Evolutionary conservation across 176 grass and related monocot genomes (phyloP).

Genomic region (Pontederia crassipes): DNA sequence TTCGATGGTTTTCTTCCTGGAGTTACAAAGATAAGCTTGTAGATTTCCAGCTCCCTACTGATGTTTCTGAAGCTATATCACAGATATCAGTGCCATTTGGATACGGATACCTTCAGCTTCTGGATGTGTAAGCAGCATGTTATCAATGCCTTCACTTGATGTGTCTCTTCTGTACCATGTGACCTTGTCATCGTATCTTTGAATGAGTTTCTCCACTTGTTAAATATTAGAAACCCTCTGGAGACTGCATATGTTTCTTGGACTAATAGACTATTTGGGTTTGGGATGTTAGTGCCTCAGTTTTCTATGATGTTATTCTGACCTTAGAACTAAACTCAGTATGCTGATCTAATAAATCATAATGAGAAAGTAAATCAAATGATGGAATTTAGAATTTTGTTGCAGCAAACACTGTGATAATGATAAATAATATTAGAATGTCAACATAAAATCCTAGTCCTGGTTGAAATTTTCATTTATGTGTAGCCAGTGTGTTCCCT

Average conservation of each 20-base stretch:
- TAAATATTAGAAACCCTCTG: neutral
- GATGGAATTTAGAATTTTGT: too few species aligned
- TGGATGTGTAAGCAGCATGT: constrained; percentile 54
- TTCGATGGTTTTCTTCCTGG: constrained; percentile 96
- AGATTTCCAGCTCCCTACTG: constrained; percentile 57
- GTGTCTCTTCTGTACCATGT: neutral
- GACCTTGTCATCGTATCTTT: neutral
- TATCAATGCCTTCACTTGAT: neutral
- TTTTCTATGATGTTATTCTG: too few species aligned
- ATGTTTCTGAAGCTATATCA: constrained; percentile 56
- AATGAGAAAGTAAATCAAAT: too few species aligned
- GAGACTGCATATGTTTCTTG: neutral
- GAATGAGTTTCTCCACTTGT: neutral
- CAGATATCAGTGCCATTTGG: constrained; percentile 70
- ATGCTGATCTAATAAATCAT: too few species aligned
- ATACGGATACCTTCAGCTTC: constrained; percentile 80
- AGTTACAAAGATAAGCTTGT: constrained; percentile 61
- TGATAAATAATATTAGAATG: too few species aligned
- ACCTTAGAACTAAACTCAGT: too few species aligned
- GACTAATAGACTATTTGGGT: neutral
- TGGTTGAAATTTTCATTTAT: too few species aligned
- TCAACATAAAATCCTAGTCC: too few species aligned
- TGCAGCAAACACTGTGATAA: too few species aligned
- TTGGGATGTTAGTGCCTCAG: too few species aligned
- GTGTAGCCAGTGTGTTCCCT: too few species aligned